Base-by-base conservation (phyloP, 345 rosid species). In the Chamaenerion angustifolium region DNA sequence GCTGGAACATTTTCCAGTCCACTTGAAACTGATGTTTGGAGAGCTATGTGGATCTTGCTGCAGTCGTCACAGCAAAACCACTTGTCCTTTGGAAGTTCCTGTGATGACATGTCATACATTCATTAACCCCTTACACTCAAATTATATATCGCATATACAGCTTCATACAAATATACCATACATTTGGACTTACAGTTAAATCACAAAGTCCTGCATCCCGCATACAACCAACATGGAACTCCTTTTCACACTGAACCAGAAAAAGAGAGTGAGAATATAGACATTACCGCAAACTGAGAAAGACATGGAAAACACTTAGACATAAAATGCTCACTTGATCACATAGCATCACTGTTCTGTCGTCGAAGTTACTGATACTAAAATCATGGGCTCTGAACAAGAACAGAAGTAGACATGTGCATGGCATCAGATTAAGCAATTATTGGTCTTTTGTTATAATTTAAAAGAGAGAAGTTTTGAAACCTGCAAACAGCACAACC, bases 401-500 rank as follows among this genome's bases (percentile, higher is more conserved):
- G 16, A 46, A 46, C 12, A 25, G 9, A 4, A 40, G 16, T 16
- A 6, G 16, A 53, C 40, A 65, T 12, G 55, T 62, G 16, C 18
- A n/a, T n/a, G n/a, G n/a, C n/a, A 27, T 35, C n/a, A 43, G 55
- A 35, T 43, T 18, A 14, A 35, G 11, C 45, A 31, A 27, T 42
- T 45, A 42, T 7, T 27, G 6, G 11, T 49, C 9, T 16, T 6
- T 49, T 11, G n/a, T 21, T 21, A 16, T 11, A 6, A 8, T 35
- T 48, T 18, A 44, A 61, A 57, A 21, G 51, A 13, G 21, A n/a
- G 44, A 27, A 56, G 31, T 16, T 18, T 56, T 17, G 40, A 18
- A 37, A 93, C 99, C 99, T 82, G 81, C 99, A 93, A 59, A 93
- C 59, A 58, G 61, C 89, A 73, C 99, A 93, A 55, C 96, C 96